phyloP scores from a whole-genome alignment of 2,329 filamentous ascomycete species.

The Clarireedia homoeocarpa region DNA sequence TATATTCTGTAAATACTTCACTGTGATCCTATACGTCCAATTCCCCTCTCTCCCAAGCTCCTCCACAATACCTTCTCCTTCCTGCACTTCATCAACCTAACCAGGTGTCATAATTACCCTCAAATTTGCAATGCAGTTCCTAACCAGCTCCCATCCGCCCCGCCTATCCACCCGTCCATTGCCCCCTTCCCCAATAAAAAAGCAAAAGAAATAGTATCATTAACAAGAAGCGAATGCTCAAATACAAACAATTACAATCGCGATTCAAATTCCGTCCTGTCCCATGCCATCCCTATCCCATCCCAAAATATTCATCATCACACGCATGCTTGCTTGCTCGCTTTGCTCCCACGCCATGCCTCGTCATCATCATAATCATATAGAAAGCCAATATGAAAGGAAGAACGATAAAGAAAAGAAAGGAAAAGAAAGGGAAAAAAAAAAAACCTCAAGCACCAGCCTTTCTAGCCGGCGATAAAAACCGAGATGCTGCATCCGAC shows the following conservation, averaged over 20 bases:
- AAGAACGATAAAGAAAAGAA: too few species aligned
- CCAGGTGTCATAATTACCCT: neutral
- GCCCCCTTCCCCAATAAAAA: too few species aligned
- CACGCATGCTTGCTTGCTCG: neutral
- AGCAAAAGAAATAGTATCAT: too few species aligned
- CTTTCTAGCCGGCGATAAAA: constrained; percentile 1
- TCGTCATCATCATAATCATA: neutral
- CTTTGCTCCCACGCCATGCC: neutral
- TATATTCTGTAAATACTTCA: neutral
- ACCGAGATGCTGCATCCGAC: constrained; percentile 8
- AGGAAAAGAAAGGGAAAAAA: neutral
- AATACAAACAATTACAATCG: neutral
- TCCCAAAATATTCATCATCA: neutral
- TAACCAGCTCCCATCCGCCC: neutral
- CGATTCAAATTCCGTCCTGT: too few species aligned
- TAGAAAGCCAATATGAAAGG: too few species aligned
- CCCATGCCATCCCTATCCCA: neutral
- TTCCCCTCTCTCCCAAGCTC: neutral
- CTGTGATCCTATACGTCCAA: neutral
- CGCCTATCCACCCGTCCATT: neutral
- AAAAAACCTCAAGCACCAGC: neutral
- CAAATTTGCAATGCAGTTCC: neutral
- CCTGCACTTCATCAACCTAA: neutral
- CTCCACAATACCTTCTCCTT: neutral
- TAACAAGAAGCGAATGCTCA: neutral